A percentile compares a stretch with the other conserved stretches of the same genome.
These are phyloP conservation scores for Aristolochia californica DNA, from an alignment of 164 flowering plant genomes.

Conservation along the genomic window DNA sequence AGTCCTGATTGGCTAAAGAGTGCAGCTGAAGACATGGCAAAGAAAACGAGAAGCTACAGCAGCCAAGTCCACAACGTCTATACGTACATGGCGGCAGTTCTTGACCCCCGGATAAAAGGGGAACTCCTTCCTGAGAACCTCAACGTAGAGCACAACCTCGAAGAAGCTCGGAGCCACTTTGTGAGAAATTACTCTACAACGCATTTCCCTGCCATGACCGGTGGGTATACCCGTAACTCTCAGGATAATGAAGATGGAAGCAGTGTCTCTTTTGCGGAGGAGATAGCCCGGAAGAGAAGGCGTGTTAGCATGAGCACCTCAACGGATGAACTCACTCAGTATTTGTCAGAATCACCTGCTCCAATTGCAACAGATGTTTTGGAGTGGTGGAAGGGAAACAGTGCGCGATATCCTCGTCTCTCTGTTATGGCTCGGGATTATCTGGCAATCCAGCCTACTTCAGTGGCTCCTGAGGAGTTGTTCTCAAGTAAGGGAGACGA, in stretches of 20 bases:
- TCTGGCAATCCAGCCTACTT: conserved; percentile 70
- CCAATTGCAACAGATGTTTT: conserved; percentile 71
- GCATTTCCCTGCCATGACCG: conserved; percentile 49
- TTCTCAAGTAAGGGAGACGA: conserved; percentile 73
- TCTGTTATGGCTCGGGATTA: conserved; percentile 90
- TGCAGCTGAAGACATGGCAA: conserved; percentile 74
- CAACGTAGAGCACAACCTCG: conserved; percentile 48
- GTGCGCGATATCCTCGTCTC: conserved; percentile 70
- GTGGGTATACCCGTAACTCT: conserved; percentile 23
- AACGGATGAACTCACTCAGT: conserved; percentile 82
- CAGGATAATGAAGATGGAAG: conserved; percentile 55
- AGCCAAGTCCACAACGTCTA: conserved; percentile 65
- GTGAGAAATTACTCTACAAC: conserved; percentile 51
- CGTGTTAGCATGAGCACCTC: conserved; percentile 53
- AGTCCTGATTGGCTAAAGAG: conserved; percentile 76
- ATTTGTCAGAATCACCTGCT: conserved; percentile 77
- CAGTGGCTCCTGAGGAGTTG: conserved; percentile 61
- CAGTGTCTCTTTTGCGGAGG: conserved; percentile 83
- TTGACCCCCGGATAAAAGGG: conserved; percentile 84
- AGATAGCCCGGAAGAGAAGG: conserved; percentile 84
- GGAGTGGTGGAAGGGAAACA: conserved; percentile 93
- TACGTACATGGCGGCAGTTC: conserved; percentile 81
- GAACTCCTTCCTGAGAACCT: conserved; percentile 80
- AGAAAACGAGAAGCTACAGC: conserved; percentile 48
- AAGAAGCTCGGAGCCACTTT: conserved; percentile 70